Evolutionary conservation across 495 filamentous ascomycete species (phyloP), one percentile per base, ranked within the genome.

Genomic region (Daldinia concentrica): DNA sequence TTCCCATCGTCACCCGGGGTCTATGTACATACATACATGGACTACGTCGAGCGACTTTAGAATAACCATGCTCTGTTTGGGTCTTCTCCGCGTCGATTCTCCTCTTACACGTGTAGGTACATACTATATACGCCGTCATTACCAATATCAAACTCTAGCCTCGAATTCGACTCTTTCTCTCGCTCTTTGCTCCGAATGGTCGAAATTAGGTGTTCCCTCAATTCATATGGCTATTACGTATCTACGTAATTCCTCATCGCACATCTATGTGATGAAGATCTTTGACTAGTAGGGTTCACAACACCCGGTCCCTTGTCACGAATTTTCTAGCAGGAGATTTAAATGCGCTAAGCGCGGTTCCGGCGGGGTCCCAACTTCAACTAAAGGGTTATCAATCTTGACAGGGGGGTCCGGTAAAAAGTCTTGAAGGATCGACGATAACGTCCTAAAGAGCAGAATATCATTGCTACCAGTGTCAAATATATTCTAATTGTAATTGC

Each of bases 331-430:
- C 17, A 26, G 30, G 26, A 41, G 15, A 56, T 58, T 66, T 63
- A 59, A 71, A 52, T 17, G 69, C 58, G 63, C 63, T 12, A 63
- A 63, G 26, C 51, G 63, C 63, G 69, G 69, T 57, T 26, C 12
- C 48, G 14, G 2, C 4, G 1, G 51, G 36, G 24, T 39, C 32
- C n/a, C 30, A 57, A 22, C 30, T 58, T 58, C 32, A 6, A 37
- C 43, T 48, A 19, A 19, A 19, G 17, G 17, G 41, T 45, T 43
- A 48, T 48, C 43, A 48, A 48, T 48, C 17, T 48, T 9, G 43
- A 48, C 39, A 41, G 39, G 39, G 39, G 29, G 37, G 15, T 17
- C 39, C 39, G 39, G 15, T 41, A 41, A 41, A 41, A 41, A 41
- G 15, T 17, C 15, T 7, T 41, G 39, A 41, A 41, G 39, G 39